Evolutionary conservation across 352 stramenopile genomes (phyloP), one percentile per base, ranked within the genome.

Genomic region (Globisporangium nagaii): DNA sequence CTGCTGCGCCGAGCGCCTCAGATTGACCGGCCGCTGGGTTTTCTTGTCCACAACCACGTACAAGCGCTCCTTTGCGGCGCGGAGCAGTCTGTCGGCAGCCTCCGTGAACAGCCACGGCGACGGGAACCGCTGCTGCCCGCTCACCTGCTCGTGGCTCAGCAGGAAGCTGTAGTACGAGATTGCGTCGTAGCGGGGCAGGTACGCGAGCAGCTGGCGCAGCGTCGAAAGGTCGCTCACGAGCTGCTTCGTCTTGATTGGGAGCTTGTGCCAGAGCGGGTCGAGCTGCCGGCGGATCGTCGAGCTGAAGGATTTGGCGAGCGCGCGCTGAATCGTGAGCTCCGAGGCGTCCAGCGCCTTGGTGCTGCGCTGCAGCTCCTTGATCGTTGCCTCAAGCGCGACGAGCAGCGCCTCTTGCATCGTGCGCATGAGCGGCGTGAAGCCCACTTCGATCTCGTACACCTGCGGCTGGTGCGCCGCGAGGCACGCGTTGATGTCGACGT

Each of bases 91-190:
- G 60, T 99, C 93, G 0, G 94, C 96, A 1, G 91, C 89, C 56
- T 95, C 84, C 3, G 90, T 98, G 55, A 98, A 87, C 22, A 99
- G 62, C 96, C 96, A 99, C 25, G 96, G 81, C 19, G 91, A 97
- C 9, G 90, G 93, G 40, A 85, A 86, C 60, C 79, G 66, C 71
- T 86, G 67, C 60, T 93, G 63, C 20, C 83, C 62, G 65, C 78
- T 84, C 76, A 96, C 75, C 53, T 91, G 86, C 56, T 98, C 90
- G 52, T 98, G 86, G 36, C 73, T 90, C 32, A 96, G 62, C 5
- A 99, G 66, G 31, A 98, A 90, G n/a, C 77, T 90, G 61, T 97
- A 98, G 68, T 98, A 99, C 15, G 87, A 94, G 48, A 99, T 92
- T 19, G 93, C 95, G 65, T 99, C 96, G 70, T 98, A 98, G 22